Percentiles rank a stretch among this genome's conserved stretches.
Evolutionary conservation across 1,139 yeast species (phyloP).

Genomic region (Sugiyamaella japonica): DNA sequence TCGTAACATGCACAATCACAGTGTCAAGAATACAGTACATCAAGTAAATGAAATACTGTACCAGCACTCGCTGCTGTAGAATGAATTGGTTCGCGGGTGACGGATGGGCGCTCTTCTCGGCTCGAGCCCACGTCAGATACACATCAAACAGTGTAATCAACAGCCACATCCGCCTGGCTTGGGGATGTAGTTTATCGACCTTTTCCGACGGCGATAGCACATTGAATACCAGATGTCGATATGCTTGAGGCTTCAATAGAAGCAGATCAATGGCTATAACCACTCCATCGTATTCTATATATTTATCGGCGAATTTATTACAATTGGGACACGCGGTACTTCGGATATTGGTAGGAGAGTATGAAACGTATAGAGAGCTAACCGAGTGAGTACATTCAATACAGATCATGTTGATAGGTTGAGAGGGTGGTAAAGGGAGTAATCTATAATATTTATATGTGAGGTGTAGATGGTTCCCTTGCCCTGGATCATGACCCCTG

Average conservation of each 20-base stretch:
- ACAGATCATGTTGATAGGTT: conserved; percentile 64
- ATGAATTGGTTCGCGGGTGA: conserved; percentile 37
- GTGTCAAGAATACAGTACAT: conserved; percentile 63
- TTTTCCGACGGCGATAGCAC: conserved; percentile 44
- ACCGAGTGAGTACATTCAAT: conserved; percentile 78
- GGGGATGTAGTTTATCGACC: conserved; percentile 30
- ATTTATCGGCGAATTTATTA: conserved; percentile 76
- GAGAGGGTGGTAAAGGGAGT: not conserved
- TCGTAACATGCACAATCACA: conserved; percentile 50
- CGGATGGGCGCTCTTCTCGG: conserved; percentile 53
- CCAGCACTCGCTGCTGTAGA: conserved; percentile 48
- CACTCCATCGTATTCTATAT: conserved; percentile 87
- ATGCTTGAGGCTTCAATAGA: conserved; percentile 83
- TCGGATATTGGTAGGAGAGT: conserved; percentile 76
- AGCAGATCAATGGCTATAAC: conserved; percentile 79
- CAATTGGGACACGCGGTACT: conserved; percentile 78
- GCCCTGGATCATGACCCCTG: not conserved
- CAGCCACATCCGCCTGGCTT: conserved; percentile 52
- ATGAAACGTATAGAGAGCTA: conserved; percentile 63
- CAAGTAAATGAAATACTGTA: conserved; percentile 70
- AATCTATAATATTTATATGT: not conserved
- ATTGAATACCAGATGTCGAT: conserved; percentile 84
- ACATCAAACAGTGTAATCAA: conserved; percentile 83
- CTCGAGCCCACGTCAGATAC: conserved; percentile 87
- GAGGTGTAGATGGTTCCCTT: conserved; percentile 3